These are phyloP conservation scores for Phytophthora multivora DNA, from an alignment of 352 stramenopile genomes.

Conservation along the genomic window DNA sequence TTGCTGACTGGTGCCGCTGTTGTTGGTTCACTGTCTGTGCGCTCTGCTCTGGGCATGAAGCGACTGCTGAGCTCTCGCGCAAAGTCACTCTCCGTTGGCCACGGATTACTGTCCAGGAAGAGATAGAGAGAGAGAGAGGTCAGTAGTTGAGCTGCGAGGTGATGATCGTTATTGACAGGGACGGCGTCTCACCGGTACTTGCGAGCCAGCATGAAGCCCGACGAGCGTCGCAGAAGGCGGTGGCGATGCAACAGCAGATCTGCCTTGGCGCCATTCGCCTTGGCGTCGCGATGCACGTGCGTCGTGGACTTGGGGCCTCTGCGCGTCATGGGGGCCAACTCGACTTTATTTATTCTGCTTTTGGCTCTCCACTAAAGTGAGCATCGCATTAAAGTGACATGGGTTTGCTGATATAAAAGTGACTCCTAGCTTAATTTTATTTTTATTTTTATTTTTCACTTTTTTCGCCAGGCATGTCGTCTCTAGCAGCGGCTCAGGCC, in stretches of 20 bases:
- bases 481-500: conserved; percentile 94
- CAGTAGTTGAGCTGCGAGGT: not conserved
- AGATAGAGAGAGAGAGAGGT: conserved; percentile 11
- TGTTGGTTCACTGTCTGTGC: not conserved
- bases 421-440: not conserved
- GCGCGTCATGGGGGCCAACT: conserved; percentile 46
- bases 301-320: conserved; percentile 54
- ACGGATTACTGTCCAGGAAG: conserved; percentile 30
- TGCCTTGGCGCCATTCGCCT: conserved; percentile 34
- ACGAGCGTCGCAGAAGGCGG: conserved; percentile 64
- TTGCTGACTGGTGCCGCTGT: not conserved
- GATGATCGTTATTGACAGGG: conserved; percentile 10
- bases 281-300: conserved; percentile 51
- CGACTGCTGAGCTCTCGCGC: conserved; percentile 28
- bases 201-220: conserved; percentile 71
- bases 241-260: conserved; percentile 67
- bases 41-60: conserved; percentile 18
- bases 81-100: conserved; percentile 41
- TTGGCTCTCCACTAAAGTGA: no score
- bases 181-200: conserved; percentile 58
- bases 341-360: conserved; percentile 8
- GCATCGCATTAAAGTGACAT: not conserved
- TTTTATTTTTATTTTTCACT: not conserved
- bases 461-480: conserved; percentile 89
- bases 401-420: not conserved